These are phyloP conservation scores for Didymella keratinophila DNA, from an alignment of 2,329 filamentous ascomycete species.

Conservation along the genomic window DNA sequence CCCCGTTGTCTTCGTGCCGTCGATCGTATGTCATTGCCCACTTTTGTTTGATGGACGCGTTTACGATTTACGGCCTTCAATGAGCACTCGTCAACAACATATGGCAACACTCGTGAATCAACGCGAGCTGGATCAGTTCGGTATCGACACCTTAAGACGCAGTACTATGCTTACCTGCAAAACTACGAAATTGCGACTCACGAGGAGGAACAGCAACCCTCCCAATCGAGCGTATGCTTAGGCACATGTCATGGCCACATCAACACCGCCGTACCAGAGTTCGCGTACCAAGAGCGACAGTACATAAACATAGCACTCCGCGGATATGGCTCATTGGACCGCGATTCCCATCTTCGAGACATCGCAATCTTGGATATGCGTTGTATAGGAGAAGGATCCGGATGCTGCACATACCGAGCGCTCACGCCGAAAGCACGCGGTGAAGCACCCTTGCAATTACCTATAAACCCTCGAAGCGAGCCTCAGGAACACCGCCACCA, in stretches of 20 bases:
- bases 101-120: background rate
- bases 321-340: background rate
- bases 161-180: background rate
- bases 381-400: background rate
- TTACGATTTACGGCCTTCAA: background rate
- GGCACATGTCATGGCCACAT: background rate
- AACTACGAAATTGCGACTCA: background rate
- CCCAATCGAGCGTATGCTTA: background rate
- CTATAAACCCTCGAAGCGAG: background rate
- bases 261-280: background rate
- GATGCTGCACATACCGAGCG: background rate
- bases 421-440: background rate
- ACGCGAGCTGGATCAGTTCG: background rate
- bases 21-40: slow-evolving; percentile 21
- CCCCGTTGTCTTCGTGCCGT: slow-evolving; percentile 5
- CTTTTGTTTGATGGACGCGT: slow-evolving; percentile 10
- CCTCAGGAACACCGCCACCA: background rate
- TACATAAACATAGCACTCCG: background rate
- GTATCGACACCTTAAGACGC: background rate
- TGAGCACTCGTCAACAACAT: background rate
- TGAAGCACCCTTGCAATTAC: background rate
- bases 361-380: background rate
- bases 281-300: background rate
- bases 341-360: background rate
- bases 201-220: background rate